Evolutionary conservation across 495 filamentous ascomycete species (phyloP).

Genomic region (Trichoderma asperelloides): DNA sequence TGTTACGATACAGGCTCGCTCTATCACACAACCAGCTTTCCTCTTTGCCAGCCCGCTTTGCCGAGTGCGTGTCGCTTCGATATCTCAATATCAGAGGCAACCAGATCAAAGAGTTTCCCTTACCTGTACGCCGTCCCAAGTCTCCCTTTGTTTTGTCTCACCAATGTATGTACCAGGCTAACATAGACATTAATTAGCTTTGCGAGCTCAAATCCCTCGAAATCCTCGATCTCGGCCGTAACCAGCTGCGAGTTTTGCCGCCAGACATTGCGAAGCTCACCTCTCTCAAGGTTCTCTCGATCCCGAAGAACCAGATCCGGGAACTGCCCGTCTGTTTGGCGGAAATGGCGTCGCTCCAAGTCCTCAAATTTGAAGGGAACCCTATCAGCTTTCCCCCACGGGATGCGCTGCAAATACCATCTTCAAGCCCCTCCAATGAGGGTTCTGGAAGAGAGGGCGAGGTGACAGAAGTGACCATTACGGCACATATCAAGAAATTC

Average conservation of each 20-base stretch:
- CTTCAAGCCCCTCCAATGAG: conserved; percentile 35
- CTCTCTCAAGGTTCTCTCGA: conserved; percentile 64
- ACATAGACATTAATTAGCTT: conserved; percentile 31
- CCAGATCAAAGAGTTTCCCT: conserved; percentile 76
- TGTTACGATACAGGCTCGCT: conserved; percentile 52
- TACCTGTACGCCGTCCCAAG: conserved; percentile 46
- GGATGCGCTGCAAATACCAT: conserved; percentile 43
- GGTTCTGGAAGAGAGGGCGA: conserved; percentile 39
- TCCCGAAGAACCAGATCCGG: conserved; percentile 79
- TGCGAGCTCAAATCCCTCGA: conserved; percentile 79
- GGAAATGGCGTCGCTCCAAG: conserved; percentile 79
- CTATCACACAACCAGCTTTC: conserved; percentile 81
- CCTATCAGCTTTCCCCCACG: conserved; percentile 62
- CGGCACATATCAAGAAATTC: conserved; percentile 66
- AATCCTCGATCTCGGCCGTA: conserved; percentile 84
- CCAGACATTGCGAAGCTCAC: conserved; percentile 70
- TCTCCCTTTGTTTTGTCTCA: not conserved
- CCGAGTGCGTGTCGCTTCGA: conserved; percentile 77
- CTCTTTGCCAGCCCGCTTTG: conserved; percentile 68
- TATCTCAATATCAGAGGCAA: conserved; percentile 95
- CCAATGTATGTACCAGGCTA: conserved; percentile 8
- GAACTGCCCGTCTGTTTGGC: conserved; percentile 74
- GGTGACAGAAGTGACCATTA: conserved; percentile 55
- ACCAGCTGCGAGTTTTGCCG: conserved; percentile 69
- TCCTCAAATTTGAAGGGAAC: conserved; percentile 82